Percentiles rank a stretch among this genome's conserved stretches.
These are phyloP conservation scores for Boletus coccyginus DNA, from an alignment of 768 basidiomycete species.

Conservation along the genomic window DNA sequence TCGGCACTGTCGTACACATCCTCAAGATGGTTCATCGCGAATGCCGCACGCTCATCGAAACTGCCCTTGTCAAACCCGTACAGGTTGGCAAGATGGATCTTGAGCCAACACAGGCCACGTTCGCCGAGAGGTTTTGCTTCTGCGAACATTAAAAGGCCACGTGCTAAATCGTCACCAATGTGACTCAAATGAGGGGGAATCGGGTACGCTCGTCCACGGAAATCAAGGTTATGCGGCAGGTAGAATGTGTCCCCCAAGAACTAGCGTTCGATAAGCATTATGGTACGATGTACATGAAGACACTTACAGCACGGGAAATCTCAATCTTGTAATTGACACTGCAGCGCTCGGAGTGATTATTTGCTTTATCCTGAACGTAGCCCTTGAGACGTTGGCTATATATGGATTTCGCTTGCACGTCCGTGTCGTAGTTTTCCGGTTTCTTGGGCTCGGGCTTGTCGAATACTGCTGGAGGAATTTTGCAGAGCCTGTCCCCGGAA, in stretches of 20 bases:
- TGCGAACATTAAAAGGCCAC: constrained; percentile 83
- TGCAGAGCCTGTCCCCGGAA: constrained; percentile 73
- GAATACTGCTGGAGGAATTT: constrained; percentile 74
- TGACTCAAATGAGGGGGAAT: constrained; percentile 95
- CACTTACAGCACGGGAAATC: constrained; percentile 83
- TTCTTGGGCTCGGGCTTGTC: constrained; percentile 63
- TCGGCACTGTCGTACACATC: constrained; percentile 82
- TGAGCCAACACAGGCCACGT: constrained; percentile 89
- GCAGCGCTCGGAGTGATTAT: constrained; percentile 89
- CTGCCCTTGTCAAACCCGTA: constrained; percentile 93
- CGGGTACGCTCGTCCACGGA: constrained; percentile 96
- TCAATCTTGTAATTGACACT: constrained; percentile 96
- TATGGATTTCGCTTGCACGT: constrained; percentile 54
- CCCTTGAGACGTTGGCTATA: constrained; percentile 55
- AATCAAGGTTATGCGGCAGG: constrained; percentile 95
- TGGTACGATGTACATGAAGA: not conserved
- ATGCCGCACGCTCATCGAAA: constrained; percentile 88
- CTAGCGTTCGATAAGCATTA: constrained; percentile 33
- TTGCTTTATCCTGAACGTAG: constrained; percentile 59
- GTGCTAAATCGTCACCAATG: constrained; percentile 90
- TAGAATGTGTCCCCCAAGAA: constrained; percentile 89
- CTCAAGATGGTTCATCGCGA: constrained; percentile 66
- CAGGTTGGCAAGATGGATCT: constrained; percentile 91
- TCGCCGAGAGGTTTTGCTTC: constrained; percentile 77
- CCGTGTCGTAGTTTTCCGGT: constrained; percentile 38